These are phyloP conservation scores for Erysimum cheiranthoides DNA, from an alignment of 345 rosid species.

Conservation along the genomic window DNA sequence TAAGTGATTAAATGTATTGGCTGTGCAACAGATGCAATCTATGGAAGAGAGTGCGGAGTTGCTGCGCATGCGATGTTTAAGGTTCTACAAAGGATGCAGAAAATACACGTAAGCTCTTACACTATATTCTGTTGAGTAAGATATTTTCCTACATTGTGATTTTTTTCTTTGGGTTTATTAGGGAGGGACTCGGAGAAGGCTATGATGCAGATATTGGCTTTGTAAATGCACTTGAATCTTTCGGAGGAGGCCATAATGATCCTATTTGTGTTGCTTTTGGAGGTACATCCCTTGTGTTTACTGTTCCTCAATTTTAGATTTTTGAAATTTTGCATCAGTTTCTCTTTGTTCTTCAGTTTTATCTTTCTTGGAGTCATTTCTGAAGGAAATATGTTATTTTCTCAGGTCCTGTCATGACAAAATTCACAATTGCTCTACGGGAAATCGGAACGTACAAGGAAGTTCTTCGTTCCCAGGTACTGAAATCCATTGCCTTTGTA, in stretches of 20 bases:
- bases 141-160: not conserved
- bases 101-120: conserved; percentile 62
- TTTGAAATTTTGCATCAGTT: not conserved
- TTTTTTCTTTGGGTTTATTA: conserved; percentile 31
- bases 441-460: conserved; percentile 81
- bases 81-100: conserved; percentile 68
- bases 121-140: not conserved
- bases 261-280: conserved; percentile 77
- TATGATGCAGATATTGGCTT: conserved; percentile 70
- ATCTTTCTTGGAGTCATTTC: not conserved
- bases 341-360: not conserved
- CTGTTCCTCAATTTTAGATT: not conserved
- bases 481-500: conserved; percentile 2
- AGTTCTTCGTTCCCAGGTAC: conserved; percentile 81
- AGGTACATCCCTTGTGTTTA: conserved; percentile 45
- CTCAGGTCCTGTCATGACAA: conserved; percentile 75
- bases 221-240: conserved; percentile 72
- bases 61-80: conserved; percentile 61
- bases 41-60: conserved; percentile 70
- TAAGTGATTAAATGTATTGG: not conserved
- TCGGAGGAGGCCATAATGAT: conserved; percentile 78
- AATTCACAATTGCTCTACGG: conserved; percentile 71
- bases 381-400: not conserved
- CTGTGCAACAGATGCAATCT: conserved; percentile 56
- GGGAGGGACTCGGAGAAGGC: conserved; percentile 77